A percentile compares a stretch with the other conserved stretches of the same genome.
These are phyloP conservation scores for Exidia glandulosa DNA, from an alignment of 768 basidiomycete genomes.

Conservation along the genomic window DNA sequence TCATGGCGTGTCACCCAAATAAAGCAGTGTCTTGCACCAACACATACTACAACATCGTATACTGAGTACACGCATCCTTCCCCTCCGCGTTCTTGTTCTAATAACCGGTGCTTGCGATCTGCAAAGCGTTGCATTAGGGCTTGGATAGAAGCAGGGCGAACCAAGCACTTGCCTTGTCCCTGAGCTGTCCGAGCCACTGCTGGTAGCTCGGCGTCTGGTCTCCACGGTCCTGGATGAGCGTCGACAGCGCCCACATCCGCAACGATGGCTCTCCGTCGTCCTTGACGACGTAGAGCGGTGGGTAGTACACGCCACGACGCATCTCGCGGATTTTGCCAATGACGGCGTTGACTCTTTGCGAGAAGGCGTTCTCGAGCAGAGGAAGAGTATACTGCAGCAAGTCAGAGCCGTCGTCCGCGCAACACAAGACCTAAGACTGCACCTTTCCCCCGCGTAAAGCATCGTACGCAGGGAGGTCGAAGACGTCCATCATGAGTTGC, in stretches of 20 bases:
- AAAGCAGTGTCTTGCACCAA: too few relatives aligned
- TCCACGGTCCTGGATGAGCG: conserved; percentile 89
- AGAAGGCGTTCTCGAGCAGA: conserved; percentile 84
- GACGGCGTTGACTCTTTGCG: conserved; percentile 88
- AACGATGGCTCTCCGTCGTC: conserved; percentile 95
- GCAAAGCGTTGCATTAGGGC: too few relatives aligned
- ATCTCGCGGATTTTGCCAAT: conserved; percentile 91
- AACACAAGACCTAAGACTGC: conserved; percentile 9
- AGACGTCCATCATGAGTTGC: conserved; percentile 87
- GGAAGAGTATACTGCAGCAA: conserved; percentile 69
- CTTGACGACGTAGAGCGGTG: conserved; percentile 92
- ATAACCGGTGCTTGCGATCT: too few relatives aligned
- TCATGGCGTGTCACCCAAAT: too few relatives aligned
- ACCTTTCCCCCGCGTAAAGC: conserved; percentile 92
- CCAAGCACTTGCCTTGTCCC: conserved; percentile 64
- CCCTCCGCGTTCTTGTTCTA: too few relatives aligned
- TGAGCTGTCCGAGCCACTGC: conserved; percentile 81
- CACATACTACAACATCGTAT: too few relatives aligned
- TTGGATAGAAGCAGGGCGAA: too few relatives aligned
- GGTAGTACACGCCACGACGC: conserved; percentile 85
- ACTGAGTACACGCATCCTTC: too few relatives aligned
- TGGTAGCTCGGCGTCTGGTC: conserved; percentile 94
- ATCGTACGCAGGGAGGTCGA: conserved; percentile 80
- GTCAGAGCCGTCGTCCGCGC: background rate
- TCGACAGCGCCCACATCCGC: conserved; percentile 89